Percentiles rank a stretch among this genome's conserved stretches.
These are phyloP conservation scores for Marchantia polymorpha DNA, from an alignment of 225 moss, liverwort and hornwort species.

Conservation along the genomic window DNA sequence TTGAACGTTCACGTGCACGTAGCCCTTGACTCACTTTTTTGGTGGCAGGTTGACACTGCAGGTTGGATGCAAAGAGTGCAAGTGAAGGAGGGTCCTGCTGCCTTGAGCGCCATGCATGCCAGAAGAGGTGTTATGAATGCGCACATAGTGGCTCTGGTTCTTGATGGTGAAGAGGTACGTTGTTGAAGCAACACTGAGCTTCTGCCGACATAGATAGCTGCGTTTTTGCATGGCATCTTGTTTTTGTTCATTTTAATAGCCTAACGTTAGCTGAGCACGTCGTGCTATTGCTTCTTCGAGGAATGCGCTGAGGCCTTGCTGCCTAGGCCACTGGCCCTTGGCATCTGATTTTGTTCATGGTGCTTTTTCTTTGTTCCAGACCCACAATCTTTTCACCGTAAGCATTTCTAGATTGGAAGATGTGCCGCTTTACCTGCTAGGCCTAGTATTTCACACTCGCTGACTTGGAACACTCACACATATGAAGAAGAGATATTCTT, in stretches of 20 bases:
- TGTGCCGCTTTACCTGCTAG: neutral
- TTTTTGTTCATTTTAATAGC: neutral
- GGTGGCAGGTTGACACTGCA: conserved; percentile 88
- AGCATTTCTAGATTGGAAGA: neutral
- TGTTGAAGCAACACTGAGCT: neutral
- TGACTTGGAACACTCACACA: too few species aligned
- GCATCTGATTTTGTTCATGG: neutral
- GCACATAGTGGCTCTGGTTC: conserved; percentile 81
- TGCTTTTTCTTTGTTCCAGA: neutral
- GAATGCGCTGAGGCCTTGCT: neutral
- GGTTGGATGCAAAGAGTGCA: conserved; percentile 97
- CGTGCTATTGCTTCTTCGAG: neutral
- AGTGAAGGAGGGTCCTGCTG: conserved; percentile 76
- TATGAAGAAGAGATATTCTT: too few species aligned
- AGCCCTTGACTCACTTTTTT: neutral
- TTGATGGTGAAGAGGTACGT: conserved; percentile 88
- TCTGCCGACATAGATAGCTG: neutral
- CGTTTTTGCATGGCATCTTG: neutral
- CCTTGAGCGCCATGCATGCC: conserved; percentile 91
- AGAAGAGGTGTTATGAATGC: conserved; percentile 88
- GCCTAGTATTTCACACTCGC: too few species aligned
- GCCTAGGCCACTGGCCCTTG: neutral
- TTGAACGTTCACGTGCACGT: neutral
- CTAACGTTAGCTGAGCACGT: neutral
- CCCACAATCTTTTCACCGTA: neutral